These are phyloP conservation scores for Saccharomyces cerevisiae DNA, from an alignment of 805 yeast species.

Conservation along the genomic window DNA sequence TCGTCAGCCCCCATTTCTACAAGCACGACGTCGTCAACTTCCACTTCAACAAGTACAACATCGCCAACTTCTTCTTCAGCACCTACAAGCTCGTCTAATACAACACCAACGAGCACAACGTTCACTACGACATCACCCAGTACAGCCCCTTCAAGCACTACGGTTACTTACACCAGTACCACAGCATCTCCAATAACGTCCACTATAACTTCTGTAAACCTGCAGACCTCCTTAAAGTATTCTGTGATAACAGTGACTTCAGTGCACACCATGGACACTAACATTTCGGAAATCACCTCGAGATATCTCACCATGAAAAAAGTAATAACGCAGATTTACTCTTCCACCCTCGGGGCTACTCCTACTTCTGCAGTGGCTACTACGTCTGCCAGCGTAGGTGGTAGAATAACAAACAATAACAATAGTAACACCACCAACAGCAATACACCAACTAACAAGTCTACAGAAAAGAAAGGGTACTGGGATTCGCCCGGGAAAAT, in stretches of 20 bases:
- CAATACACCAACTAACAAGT: slow-evolving; percentile 1
- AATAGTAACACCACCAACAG: not conserved
- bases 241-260: slow-evolving; percentile 17
- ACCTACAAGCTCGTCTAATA: not conserved
- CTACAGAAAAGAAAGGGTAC: slow-evolving; percentile 34
- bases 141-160: not conserved
- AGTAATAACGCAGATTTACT: not conserved
- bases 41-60: slow-evolving; percentile 1
- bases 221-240: slow-evolving; percentile 11
- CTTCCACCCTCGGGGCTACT: not conserved
- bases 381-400: not conserved
- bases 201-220: not conserved
- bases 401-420: slow-evolving; percentile 1
- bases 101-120: not conserved
- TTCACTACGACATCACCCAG: slow-evolving; percentile 5
- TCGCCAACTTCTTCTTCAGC: slow-evolving; percentile 1
- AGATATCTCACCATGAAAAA: not conserved
- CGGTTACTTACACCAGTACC: not conserved
- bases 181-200: slow-evolving; percentile 1
- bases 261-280: not conserved
- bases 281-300: not conserved
- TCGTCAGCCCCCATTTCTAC: slow-evolving; percentile 4
- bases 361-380: not conserved
- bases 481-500: slow-evolving; percentile 68
- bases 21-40: slow-evolving; percentile 4